Conservation (phyloP, 495 filamentous ascomycete species). For the Cercophora scortea region DNA sequence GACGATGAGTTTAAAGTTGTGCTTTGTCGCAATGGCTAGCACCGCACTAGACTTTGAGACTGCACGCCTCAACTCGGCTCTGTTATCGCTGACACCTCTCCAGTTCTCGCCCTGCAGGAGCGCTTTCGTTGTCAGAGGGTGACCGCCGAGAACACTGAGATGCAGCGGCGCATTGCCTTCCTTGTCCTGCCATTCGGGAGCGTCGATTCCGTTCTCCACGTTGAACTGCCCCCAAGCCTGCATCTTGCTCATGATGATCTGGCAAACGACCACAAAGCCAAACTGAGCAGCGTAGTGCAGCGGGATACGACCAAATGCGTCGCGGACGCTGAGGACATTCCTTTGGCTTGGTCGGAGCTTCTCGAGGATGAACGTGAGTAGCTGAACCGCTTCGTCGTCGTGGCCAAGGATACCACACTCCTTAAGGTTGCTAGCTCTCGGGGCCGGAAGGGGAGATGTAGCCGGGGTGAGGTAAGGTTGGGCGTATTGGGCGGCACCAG, state of each 20-base stretch:
- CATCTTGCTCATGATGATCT: constrained; percentile 82
- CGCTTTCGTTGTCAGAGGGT: constrained; percentile 73
- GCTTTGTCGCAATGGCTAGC: constrained; percentile 76
- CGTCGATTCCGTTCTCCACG: constrained; percentile 76
- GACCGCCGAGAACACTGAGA: constrained; percentile 84
- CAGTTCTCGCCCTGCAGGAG: constrained; percentile 75
- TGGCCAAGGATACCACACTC: constrained; percentile 53
- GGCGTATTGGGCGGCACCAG: constrained; percentile 57
- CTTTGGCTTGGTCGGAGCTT: constrained; percentile 62
- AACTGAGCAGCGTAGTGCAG: constrained; percentile 95
- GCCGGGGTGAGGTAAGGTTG: constrained; percentile 56
- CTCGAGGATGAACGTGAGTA: constrained; percentile 69
- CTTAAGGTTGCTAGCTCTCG: constrained; percentile 29
- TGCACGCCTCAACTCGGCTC: constrained; percentile 53
- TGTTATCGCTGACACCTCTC: constrained; percentile 50
- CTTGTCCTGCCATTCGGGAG: constrained; percentile 77
- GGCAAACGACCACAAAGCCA: constrained; percentile 79
- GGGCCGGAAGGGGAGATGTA: constrained; percentile 50
- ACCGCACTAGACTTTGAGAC: constrained; percentile 85
- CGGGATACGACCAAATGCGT: constrained; percentile 77
- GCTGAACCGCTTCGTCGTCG: constrained; percentile 64
- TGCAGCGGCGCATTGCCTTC: constrained; percentile 90
- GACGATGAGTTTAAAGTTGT: constrained; percentile 76
- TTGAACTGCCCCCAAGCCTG: constrained; percentile 84
- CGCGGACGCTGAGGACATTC: constrained; percentile 56